Percentiles rank a stretch among this genome's conserved stretches.
These are phyloP conservation scores for Melaleuca quinquenervia DNA, from an alignment of 345 rosid genomes.

Conservation along the genomic window DNA sequence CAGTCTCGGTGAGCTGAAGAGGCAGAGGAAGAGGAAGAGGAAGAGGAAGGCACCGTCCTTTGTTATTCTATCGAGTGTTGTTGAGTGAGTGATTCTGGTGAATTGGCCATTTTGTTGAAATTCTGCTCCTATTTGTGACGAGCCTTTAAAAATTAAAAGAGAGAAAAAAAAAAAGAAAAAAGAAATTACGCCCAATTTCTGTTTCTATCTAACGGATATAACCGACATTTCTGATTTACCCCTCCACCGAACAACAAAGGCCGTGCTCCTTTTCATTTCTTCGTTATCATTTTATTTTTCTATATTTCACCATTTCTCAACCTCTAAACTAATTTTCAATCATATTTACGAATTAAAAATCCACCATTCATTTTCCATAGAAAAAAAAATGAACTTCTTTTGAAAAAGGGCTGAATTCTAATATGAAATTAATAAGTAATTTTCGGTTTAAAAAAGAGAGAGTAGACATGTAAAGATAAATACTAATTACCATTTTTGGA, in stretches of 20 bases:
- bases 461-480: not conserved
- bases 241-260: not conserved
- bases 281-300: not conserved
- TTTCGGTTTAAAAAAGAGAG: not conserved
- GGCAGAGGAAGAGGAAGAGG: not conserved
- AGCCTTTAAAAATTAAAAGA: not conserved
- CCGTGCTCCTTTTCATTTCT: not conserved
- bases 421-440: not conserved
- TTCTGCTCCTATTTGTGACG: not conserved
- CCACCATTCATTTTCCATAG: rapidly evolving
- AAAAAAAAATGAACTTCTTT: not conserved
- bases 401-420: not conserved
- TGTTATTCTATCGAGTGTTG: not conserved
- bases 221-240: not conserved
- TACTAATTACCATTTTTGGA: conserved; percentile 10
- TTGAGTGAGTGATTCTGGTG: not conserved
- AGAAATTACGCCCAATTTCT: not conserved
- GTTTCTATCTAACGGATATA: not conserved
- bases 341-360: not conserved
- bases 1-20: too few relatives aligned
- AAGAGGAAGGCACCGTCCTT: not conserved
- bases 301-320: not conserved
- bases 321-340: not conserved
- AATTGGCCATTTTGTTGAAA: not conserved
- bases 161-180: not conserved